These are phyloP conservation scores for Lasiosphaeriaceae sp. DNA, from an alignment of 495 filamentous ascomycete species.

Conservation along the genomic window DNA sequence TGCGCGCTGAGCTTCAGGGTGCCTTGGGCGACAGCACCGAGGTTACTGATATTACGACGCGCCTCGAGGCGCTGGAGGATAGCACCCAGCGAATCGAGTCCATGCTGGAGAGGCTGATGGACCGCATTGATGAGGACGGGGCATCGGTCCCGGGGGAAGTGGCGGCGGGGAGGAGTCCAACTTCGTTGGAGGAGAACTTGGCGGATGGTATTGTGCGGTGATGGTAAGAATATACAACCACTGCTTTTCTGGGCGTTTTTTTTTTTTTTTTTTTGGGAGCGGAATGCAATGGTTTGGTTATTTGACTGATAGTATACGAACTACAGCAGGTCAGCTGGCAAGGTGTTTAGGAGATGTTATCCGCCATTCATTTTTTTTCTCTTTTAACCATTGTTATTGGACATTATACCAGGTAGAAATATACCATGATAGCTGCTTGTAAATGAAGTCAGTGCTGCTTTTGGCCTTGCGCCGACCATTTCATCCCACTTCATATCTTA, in stretches of 20 bases:
- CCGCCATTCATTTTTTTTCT: no score
- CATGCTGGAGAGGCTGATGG: constrained; percentile 29
- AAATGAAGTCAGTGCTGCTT: no score
- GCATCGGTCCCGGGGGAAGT: constrained; percentile 1
- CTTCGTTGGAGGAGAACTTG: constrained; percentile 9
- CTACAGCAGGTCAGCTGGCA: no score
- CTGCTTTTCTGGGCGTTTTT: background rate
- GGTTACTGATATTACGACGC: constrained; percentile 25
- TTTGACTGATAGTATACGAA: no score
- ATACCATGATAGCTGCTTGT: no score
- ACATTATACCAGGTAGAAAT: no score
- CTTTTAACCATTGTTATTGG: no score
- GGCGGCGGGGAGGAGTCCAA: constrained; percentile 5
- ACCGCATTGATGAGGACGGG: background rate
- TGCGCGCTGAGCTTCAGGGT: constrained; percentile 34
- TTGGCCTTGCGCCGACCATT: no score
- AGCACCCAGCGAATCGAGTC: constrained; percentile 35
- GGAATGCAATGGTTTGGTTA: no score
- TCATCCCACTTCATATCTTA: no score
- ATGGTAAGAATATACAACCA: background rate
- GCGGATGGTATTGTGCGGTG: background rate
- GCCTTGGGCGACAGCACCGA: constrained; percentile 38
- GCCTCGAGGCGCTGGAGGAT: constrained; percentile 38
- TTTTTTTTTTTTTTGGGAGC: background rate
- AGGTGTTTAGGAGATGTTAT: no score